Conservation (phyloP, 805 yeast genomes). For the Myxozyma mucilagina region DNA sequence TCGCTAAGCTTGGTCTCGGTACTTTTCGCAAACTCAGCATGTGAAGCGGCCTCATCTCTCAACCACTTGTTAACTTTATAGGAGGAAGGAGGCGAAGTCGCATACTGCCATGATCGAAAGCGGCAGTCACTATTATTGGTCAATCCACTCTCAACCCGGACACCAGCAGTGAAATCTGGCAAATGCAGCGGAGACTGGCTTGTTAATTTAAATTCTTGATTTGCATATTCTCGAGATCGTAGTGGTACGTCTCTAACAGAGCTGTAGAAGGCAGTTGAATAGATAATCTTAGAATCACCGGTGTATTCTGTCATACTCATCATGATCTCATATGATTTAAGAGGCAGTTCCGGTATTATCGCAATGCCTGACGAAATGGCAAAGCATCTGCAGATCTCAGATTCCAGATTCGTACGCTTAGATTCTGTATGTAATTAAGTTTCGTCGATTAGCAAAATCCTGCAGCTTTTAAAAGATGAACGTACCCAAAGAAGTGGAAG, state of each 20-base stretch:
- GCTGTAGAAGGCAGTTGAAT: slow-evolving; percentile 65
- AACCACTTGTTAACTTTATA: slow-evolving; percentile 45
- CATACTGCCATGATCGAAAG: slow-evolving; percentile 42
- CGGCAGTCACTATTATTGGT: slow-evolving; percentile 6
- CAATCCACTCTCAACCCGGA: slow-evolving; percentile 6
- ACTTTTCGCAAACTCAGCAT: no score
- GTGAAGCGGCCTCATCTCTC: background rate
- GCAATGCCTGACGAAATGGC: background rate
- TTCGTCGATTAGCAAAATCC: no score
- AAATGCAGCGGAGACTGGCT: slow-evolving; percentile 45
- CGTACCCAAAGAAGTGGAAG: background rate
- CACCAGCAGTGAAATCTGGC: slow-evolving; percentile 32
- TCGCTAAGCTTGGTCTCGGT: background rate
- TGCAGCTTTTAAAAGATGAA: background rate
- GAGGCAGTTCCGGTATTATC: slow-evolving; percentile 10
- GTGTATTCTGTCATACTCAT: slow-evolving; percentile 44
- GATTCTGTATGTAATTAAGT: background rate
- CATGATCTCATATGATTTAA: slow-evolving; percentile 40
- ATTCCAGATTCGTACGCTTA: background rate
- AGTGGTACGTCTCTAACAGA: slow-evolving; percentile 52
- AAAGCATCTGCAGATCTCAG: slow-evolving; percentile 3
- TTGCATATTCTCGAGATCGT: slow-evolving; percentile 65
- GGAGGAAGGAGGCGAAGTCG: slow-evolving; percentile 51
- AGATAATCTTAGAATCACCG: slow-evolving; percentile 51
- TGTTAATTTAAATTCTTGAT: slow-evolving; percentile 55